Evolutionary conservation across 768 basidiomycete genomes (phyloP).

Genomic region (Trametes gibbosa): DNA sequence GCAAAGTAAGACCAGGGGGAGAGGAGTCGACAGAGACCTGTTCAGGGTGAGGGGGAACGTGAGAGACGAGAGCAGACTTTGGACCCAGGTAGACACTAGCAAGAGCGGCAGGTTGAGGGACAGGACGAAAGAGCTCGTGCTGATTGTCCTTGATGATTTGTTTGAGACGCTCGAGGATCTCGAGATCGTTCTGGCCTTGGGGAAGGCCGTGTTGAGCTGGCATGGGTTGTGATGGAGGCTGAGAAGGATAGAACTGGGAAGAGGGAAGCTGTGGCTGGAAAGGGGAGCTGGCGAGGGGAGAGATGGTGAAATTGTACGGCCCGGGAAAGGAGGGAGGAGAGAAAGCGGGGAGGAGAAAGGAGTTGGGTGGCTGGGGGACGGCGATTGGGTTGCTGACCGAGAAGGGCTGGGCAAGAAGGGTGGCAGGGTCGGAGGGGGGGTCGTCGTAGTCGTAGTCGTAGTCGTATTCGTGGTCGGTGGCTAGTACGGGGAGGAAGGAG

Average conservation of each 20-base stretch:
- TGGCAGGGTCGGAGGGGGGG: conserved; percentile 36
- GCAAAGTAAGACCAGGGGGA: conserved; percentile 20
- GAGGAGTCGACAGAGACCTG: conserved; percentile 32
- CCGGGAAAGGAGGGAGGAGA: conserved; percentile 33
- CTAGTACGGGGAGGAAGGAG: conserved; percentile 39
- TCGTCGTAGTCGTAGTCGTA: conserved; percentile 39
- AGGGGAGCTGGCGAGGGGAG: conserved; percentile 28
- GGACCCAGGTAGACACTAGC: conserved; percentile 63
- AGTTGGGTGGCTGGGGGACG: conserved; percentile 29
- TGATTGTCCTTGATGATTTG: conserved; percentile 67
- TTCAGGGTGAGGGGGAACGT: conserved; percentile 37
- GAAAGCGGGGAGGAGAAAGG: conserved; percentile 30
- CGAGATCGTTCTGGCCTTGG: conserved; percentile 64
- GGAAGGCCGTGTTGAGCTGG: conserved; percentile 24
- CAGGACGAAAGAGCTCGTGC: conserved; percentile 66
- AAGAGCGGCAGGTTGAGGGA: conserved; percentile 63
- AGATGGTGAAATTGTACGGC: conserved; percentile 31
- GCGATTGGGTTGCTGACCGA: conserved; percentile 21
- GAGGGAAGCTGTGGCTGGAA: conserved; percentile 30
- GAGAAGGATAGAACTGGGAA: conserved; percentile 23
- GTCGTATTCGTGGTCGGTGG: conserved; percentile 36
- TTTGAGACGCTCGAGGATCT: conserved; percentile 74
- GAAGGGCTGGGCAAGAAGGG: conserved; percentile 38
- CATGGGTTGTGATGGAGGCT: neutral
- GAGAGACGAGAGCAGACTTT: conserved; percentile 25